Conservation (phyloP, 139 green algal species). For the Marvania coccoides region DNA sequence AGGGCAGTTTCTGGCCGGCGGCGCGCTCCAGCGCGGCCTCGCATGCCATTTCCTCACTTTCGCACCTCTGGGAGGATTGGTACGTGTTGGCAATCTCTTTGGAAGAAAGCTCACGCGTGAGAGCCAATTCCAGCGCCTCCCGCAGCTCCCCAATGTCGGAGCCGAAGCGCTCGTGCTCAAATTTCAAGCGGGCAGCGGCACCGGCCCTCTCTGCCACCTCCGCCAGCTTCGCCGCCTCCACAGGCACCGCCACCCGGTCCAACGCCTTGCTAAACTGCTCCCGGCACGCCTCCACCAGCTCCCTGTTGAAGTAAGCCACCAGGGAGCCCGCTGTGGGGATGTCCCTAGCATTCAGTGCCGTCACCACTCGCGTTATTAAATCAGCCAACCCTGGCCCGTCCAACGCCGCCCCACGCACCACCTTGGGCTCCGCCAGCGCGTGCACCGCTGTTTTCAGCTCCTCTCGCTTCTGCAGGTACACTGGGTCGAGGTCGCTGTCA, state of each 20-base stretch:
- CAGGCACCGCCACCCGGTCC: slow-evolving; percentile 37
- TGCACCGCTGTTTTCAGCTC: slow-evolving; percentile 27
- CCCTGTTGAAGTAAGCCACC: slow-evolving; percentile 68
- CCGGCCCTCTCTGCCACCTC: slow-evolving; percentile 5
- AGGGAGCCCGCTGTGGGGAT: slow-evolving; percentile 65
- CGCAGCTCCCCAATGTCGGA: slow-evolving; percentile 16
- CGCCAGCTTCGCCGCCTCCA: slow-evolving; percentile 32
- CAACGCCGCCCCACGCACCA: slow-evolving; percentile 30
- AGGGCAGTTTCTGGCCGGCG: slow-evolving; percentile 33
- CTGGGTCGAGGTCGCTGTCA: slow-evolving; percentile 29
- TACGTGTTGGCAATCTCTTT: slow-evolving; percentile 27
- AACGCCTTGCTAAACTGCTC: slow-evolving; percentile 14
- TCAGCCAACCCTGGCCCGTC: slow-evolving; percentile 37
- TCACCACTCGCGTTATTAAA: slow-evolving; percentile 43
- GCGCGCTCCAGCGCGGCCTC: slow-evolving; percentile 42
- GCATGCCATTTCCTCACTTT: slow-evolving; percentile 27
- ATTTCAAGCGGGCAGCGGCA: slow-evolving; percentile 13
- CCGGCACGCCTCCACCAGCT: slow-evolving; percentile 33
- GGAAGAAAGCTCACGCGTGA: slow-evolving; percentile 34
- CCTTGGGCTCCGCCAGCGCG: slow-evolving; percentile 39
- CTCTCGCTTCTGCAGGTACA: slow-evolving; percentile 34
- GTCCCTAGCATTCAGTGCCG: slow-evolving; percentile 59
- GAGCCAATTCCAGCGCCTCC: slow-evolving; percentile 24
- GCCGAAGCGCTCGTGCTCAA: slow-evolving; percentile 50
- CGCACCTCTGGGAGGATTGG: slow-evolving; percentile 21